These are phyloP conservation scores for Penicillium roqueforti DNA, from an alignment of 495 filamentous ascomycete genomes.

Conservation along the genomic window DNA sequence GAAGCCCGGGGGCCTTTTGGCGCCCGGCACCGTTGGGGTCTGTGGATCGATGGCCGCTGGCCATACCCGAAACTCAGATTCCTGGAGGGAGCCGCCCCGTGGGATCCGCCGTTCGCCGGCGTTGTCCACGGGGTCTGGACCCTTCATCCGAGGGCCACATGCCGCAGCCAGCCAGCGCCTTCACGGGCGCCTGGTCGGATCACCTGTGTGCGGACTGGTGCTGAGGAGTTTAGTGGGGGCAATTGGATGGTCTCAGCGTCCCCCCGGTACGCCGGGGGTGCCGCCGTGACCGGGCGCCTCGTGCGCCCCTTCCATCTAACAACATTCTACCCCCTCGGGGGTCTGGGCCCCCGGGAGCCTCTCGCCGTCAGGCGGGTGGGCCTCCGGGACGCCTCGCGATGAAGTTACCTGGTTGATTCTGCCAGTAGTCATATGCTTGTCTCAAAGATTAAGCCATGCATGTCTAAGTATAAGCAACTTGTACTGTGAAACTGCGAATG, in stretches of 20 bases:
- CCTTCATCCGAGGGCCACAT: conserved; percentile 40
- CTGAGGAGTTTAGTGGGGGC: conserved; percentile 47
- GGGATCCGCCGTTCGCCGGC: conserved; percentile 32
- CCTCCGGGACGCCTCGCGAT: conserved; percentile 9
- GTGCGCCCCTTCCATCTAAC: conserved; percentile 14
- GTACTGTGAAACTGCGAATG: conserved; percentile 69
- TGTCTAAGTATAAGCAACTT: conserved; percentile 67
- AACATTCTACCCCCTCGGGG: conserved; percentile 17
- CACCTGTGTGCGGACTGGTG: conserved; percentile 32
- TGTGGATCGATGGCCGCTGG: conserved; percentile 51
- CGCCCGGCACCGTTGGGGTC: conserved; percentile 39
- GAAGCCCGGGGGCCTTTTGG: conserved; percentile 20
- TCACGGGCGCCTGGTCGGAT: not conserved
- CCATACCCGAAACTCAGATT: conserved; percentile 38
- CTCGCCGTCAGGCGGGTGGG: conserved; percentile 2
- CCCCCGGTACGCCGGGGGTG: conserved; percentile 18
- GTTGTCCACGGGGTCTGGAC: conserved; percentile 20
- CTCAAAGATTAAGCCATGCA: conserved; percentile 73
- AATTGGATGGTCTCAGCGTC: conserved; percentile 37
- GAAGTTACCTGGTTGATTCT: conserved; percentile 64
- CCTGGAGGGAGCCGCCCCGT: conserved; percentile 36
- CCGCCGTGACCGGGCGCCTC: conserved; percentile 16
- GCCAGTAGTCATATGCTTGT: conserved; percentile 70
- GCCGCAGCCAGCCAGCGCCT: conserved; percentile 20
- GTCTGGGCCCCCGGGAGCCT: conserved; percentile 1